Percentiles rank a stretch among this genome's conserved stretches.
Conservation (phyloP, 2,329 filamentous ascomycete species). For the Camillea tinctor region DNA sequence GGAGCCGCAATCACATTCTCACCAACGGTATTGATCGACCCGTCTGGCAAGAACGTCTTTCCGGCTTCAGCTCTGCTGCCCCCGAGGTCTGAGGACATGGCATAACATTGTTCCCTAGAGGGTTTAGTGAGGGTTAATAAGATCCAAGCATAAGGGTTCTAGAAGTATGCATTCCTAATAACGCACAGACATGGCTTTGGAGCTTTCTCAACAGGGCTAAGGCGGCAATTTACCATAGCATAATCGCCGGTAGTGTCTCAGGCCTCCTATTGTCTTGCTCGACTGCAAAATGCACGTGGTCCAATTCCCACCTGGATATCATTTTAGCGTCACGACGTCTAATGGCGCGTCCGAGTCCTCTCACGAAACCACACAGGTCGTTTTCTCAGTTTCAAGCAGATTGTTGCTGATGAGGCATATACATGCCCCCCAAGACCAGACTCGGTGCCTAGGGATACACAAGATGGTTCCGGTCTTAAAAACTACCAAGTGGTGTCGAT, state of each 20-base stretch:
- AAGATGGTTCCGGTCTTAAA: constrained; percentile 39
- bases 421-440: constrained; percentile 12
- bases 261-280: constrained; percentile 29
- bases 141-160: not conserved
- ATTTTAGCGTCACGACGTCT: constrained; percentile 32
- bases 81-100: constrained; percentile 36
- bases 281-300: constrained; percentile 37
- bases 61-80: constrained; percentile 28
- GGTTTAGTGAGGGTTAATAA: constrained; percentile 10
- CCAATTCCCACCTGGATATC: constrained; percentile 34
- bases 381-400: constrained; percentile 38
- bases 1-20: constrained; percentile 36
- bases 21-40: constrained; percentile 23
- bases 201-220: constrained; percentile 39
- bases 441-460: constrained; percentile 33
- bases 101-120: constrained; percentile 30
- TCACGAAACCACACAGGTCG: constrained; percentile 23
- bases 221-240: constrained; percentile 38
- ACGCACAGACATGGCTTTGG: constrained; percentile 19
- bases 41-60: constrained; percentile 12
- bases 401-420: constrained; percentile 32
- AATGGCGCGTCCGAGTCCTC: constrained; percentile 18
- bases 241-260: constrained; percentile 31
- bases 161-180: not conserved
- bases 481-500: constrained; percentile 29